These are phyloP conservation scores for Karstenula rhodostoma DNA, from an alignment of 2,329 filamentous ascomycete genomes.

Conservation along the genomic window DNA sequence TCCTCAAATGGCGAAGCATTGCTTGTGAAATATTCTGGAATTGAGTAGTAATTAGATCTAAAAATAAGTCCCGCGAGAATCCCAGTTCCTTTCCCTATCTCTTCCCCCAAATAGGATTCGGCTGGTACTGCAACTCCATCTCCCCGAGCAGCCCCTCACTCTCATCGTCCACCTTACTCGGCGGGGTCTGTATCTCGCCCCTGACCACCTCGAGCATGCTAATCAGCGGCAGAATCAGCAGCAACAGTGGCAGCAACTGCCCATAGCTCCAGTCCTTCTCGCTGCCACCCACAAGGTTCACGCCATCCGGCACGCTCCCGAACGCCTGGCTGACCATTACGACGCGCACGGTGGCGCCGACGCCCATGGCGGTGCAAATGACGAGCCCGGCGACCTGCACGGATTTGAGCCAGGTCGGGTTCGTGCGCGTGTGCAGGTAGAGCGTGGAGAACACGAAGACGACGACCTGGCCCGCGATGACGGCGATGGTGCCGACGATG, in stretches of 20 bases:
- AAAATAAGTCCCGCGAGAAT: no score
- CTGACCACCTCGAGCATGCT: slow-evolving; percentile 67
- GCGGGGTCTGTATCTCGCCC: slow-evolving; percentile 58
- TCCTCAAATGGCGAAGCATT: no score
- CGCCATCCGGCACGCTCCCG: slow-evolving; percentile 55
- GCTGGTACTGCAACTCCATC: slow-evolving; percentile 57
- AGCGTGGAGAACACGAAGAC: slow-evolving; percentile 69
- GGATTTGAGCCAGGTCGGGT: slow-evolving; percentile 61
- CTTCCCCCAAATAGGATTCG: slow-evolving; percentile 55
- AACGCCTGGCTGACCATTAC: slow-evolving; percentile 69
- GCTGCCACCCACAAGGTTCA: slow-evolving; percentile 60
- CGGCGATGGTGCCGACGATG: slow-evolving; percentile 67
- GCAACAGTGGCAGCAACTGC: slow-evolving; percentile 66
- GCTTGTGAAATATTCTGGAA: no score
- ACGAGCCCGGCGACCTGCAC: slow-evolving; percentile 63
- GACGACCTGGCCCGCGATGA: slow-evolving; percentile 66
- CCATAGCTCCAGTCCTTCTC: slow-evolving; percentile 71
- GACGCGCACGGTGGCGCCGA: slow-evolving; percentile 66
- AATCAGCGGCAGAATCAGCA: slow-evolving; percentile 67
- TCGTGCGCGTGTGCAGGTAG: slow-evolving; percentile 67
- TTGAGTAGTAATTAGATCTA: no score
- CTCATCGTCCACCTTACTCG: slow-evolving; percentile 53
- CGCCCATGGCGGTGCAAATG: slow-evolving; percentile 61
- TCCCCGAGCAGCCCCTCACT: slow-evolving; percentile 38
- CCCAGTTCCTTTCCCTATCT: no score